Evolutionary conservation across 305 asterid species (phyloP).

Genomic region (Fraxinus xanthoxyloides): DNA sequence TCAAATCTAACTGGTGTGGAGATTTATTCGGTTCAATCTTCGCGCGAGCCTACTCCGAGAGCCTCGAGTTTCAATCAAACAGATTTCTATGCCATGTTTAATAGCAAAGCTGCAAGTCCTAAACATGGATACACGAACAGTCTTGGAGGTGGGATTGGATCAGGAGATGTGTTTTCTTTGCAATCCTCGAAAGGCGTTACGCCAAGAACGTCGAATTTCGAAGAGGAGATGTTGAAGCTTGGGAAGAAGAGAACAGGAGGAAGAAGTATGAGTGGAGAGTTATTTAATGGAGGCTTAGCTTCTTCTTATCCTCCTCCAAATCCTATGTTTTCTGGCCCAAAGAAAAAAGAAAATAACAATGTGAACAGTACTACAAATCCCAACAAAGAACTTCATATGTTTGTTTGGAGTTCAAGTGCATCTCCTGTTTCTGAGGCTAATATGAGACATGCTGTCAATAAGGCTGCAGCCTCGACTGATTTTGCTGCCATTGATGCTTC

Average conservation of each 20-base stretch:
- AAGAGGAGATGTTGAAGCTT: conserved; percentile 70
- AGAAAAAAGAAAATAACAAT: conserved; percentile 47
- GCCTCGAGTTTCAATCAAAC: conserved; percentile 87
- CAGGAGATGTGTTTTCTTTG: conserved; percentile 52
- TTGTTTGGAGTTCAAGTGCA: conserved; percentile 96
- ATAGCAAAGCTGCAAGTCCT: conserved; percentile 72
- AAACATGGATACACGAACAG: conserved; percentile 63
- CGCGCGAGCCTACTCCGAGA: conserved; percentile 84
- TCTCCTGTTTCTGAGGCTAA: conserved; percentile 85
- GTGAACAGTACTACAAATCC: conserved; percentile 18
- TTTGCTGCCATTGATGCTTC: conserved; percentile 43
- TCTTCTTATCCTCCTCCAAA: conserved; percentile 82
- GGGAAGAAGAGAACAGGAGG: conserved; percentile 46
- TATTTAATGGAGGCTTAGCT: conserved; percentile 28
- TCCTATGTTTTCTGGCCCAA: conserved; percentile 61
- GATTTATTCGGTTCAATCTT: conserved; percentile 87
- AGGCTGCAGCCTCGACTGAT: conserved; percentile 49
- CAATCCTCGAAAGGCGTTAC: conserved; percentile 87
- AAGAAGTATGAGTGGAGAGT: conserved; percentile 72
- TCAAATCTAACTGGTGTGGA: conserved; percentile 86
- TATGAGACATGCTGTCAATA: conserved; percentile 52
- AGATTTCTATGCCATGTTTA: conserved; percentile 82
- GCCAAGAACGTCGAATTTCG: conserved; percentile 82
- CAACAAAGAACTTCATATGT: conserved; percentile 85
- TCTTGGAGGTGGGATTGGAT: conserved; percentile 33